Conservation (phyloP, 2,329 filamentous ascomycete genomes). For the Fusarium caatingaense region DNA sequence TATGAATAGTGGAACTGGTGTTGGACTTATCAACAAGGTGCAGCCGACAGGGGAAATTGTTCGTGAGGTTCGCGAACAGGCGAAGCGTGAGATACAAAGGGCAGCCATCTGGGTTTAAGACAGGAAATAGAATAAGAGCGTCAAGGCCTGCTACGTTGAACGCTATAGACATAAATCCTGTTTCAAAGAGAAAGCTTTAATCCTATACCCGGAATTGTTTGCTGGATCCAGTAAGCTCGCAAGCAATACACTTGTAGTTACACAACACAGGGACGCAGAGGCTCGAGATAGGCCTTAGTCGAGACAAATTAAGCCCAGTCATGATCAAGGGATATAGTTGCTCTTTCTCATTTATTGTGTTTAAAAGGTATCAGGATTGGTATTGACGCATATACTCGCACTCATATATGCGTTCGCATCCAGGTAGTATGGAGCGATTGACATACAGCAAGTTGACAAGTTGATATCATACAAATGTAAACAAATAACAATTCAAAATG, state of each 20-base stretch:
- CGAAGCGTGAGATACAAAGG: slow-evolving; percentile 50
- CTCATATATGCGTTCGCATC: slow-evolving; percentile 38
- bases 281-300: neutral
- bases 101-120: slow-evolving; percentile 38
- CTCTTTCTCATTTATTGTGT: neutral
- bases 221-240: neutral
- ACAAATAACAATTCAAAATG: slow-evolving; percentile 14
- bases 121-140: neutral
- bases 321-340: neutral
- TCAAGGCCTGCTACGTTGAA: neutral
- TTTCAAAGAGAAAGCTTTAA: neutral
- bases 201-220: too few species aligned
- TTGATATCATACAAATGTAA: slow-evolving; percentile 43
- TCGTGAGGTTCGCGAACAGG: slow-evolving; percentile 53
- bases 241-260: neutral
- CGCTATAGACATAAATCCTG: slow-evolving; percentile 24
- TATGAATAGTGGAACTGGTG: slow-evolving; percentile 54
- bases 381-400: slow-evolving; percentile 30
- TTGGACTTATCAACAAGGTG: slow-evolving; percentile 58
- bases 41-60: slow-evolving; percentile 58
- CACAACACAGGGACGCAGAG: neutral
- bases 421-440: slow-evolving; percentile 14
- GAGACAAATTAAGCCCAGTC: neutral
- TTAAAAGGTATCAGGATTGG: slow-evolving; percentile 14
- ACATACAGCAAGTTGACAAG: slow-evolving; percentile 32